Evolutionary conservation across 306 rosid genomes (phyloP).

Genomic region (Prunus dulcis): DNA sequence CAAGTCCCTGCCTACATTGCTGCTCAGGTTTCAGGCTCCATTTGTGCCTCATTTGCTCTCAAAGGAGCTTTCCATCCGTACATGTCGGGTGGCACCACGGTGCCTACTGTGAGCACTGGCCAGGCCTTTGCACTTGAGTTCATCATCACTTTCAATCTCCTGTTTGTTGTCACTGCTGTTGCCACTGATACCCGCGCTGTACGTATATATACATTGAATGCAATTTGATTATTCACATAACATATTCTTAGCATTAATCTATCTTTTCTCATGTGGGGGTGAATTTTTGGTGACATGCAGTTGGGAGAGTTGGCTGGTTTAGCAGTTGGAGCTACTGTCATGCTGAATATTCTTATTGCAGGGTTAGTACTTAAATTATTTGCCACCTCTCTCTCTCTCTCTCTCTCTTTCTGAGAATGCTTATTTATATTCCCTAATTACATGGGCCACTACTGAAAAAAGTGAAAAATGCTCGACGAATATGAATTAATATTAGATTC

Average conservation of each 20-base stretch:
- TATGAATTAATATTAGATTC: background rate
- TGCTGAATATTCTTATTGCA: constrained; percentile 79
- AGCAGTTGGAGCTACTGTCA: constrained; percentile 87
- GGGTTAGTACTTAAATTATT: constrained; percentile 44
- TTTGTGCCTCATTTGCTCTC: constrained; percentile 76
- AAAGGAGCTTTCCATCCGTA: constrained; percentile 72
- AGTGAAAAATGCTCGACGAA: background rate
- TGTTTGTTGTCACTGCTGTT: constrained; percentile 91
- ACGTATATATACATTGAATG: background rate
- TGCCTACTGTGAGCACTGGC: constrained; percentile 50
- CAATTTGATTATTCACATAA: background rate
- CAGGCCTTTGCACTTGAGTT: constrained; percentile 89
- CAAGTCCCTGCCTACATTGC: constrained; percentile 82
- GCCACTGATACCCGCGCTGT: constrained; percentile 94
- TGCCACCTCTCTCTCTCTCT: background rate
- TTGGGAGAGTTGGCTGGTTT: constrained; percentile 91
- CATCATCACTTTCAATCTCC: constrained; percentile 75
- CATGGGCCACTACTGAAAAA: background rate
- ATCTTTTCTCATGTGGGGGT: background rate
- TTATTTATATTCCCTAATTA: background rate
- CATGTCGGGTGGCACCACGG: constrained; percentile 76
- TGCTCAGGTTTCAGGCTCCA: constrained; percentile 78
- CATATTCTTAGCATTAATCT: background rate
- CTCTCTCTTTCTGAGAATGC: background rate
- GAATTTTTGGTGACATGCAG: constrained; percentile 27